These are phyloP conservation scores for Fomitopsis pulvina DNA, from an alignment of 768 basidiomycete genomes.

Conservation along the genomic window DNA sequence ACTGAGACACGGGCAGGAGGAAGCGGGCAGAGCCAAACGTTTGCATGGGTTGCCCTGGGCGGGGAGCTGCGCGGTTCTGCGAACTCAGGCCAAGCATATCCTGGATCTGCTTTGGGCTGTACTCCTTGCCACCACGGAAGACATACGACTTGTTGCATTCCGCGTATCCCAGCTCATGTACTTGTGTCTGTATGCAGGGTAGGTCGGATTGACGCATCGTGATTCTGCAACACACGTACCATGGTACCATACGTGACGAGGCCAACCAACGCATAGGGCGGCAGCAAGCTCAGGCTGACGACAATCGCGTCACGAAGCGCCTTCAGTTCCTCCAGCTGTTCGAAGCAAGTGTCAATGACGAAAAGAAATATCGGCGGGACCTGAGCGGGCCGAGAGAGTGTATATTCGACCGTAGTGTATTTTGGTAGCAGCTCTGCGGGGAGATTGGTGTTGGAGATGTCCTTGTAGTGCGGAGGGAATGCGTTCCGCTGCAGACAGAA, in stretches of 20 bases:
- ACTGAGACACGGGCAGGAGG: conserved; percentile 84
- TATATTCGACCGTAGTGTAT: conserved; percentile 99
- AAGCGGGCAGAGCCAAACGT: conserved; percentile 85
- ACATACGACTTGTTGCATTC: conserved; percentile 98
- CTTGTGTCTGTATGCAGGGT: conserved; percentile 73
- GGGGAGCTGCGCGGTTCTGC: conserved; percentile 76
- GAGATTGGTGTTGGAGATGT: conserved; percentile 94
- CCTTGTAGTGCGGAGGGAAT: conserved; percentile 98
- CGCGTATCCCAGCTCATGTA: conserved; percentile 94
- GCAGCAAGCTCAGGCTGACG: conserved; percentile 87
- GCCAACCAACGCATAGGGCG: conserved; percentile 91
- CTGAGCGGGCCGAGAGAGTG: conserved; percentile 84
- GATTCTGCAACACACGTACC: conserved; percentile 41
- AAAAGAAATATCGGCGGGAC: conserved; percentile 96
- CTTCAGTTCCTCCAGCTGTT: conserved; percentile 85
- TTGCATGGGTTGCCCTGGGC: conserved; percentile 78
- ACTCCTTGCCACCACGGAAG: conserved; percentile 97
- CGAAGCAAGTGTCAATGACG: conserved; percentile 95
- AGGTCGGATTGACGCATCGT: background rate
- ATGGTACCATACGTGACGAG: conserved; percentile 96
- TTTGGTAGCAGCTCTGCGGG: conserved; percentile 95
- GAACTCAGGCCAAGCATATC: conserved; percentile 93
- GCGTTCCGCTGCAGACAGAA: conserved; percentile 96
- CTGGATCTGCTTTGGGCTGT: conserved; percentile 91
- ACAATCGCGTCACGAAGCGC: conserved; percentile 93